Evolutionary conservation across 352 stramenopile genomes (phyloP), one percentile per base, ranked within the genome.

Genomic region (Phytophthora hybrid): DNA sequence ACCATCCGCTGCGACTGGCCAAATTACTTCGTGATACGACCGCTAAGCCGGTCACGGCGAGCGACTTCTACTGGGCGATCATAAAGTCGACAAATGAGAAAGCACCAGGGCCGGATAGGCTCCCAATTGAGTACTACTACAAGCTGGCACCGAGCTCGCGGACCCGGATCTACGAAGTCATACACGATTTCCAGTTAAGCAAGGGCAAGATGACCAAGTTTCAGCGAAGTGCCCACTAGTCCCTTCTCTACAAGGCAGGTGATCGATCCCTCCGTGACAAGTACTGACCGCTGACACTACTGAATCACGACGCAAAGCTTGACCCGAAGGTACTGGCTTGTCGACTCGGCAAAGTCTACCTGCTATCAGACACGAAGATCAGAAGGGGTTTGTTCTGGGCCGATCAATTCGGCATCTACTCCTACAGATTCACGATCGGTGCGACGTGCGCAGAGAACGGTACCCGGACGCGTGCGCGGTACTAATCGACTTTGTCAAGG

Each of bases 91-190:
- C 46, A 11, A 23, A 69, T 34, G 58, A 59, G 10, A 69, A 72
- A 21, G 63, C 61, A 1, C 61, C 61, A 2, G 69, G 61, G 6
- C 56, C 69, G 0, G 69, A 76, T 19, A 61, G 61, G 4, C 19
- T 76, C 1, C 62, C 61, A 5, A 63, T 71, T 18, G 61, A 76
- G 18, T 75, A 75, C 61, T 75, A 75, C 61, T 70, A 75, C 56
- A 66, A 75, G 34, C 1, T 67, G 23, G 46, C 49, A 3, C 47
- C 60, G 1, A 61, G 4, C 29, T 29, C 39, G 1, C 64, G 55
- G 68, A 55, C 69, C 6, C 16, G 39, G 11, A 75, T 70, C 7
- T 70, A 63, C 39, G 61, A 70, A 54, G 55, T 70, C 32, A 52
- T 59, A 29, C 32, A 69, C 34, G 60, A 46, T 8, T 57, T 39